Conservation (phyloP, 192 early-diverging fungal species). For the Oehlia diaphana region DNA sequence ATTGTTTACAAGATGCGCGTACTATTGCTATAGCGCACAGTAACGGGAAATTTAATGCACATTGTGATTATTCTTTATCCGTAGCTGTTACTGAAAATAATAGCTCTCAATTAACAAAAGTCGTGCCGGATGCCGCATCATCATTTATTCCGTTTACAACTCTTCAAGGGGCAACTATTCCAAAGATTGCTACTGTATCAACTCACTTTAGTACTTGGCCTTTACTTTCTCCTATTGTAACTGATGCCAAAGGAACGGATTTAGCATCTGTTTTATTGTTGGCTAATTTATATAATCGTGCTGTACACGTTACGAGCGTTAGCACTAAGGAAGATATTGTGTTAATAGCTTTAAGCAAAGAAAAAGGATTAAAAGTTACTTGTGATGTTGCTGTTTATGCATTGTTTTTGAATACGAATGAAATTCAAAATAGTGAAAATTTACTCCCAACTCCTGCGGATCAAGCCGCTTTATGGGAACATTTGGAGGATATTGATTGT, state of each 20-base stretch:
- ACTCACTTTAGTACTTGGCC: constrained; percentile 85
- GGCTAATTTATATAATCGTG: constrained; percentile 76
- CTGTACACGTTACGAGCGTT: constrained; percentile 90
- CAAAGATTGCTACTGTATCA: constrained; percentile 64
- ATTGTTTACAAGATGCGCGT: constrained; percentile 53
- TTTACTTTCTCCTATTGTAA: constrained; percentile 67
- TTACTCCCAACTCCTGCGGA: constrained; percentile 55
- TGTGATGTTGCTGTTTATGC: constrained; percentile 91
- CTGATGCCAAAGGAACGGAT: constrained; percentile 82
- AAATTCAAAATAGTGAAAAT: constrained; percentile 38
- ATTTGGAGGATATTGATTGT: constrained; percentile 84
- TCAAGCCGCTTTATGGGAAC: constrained; percentile 80
- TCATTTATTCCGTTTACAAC: constrained; percentile 65
- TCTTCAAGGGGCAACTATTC: constrained; percentile 40
- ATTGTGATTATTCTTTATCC: constrained; percentile 73
- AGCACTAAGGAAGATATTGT: constrained; percentile 76
- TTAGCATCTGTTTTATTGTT: constrained; percentile 88
- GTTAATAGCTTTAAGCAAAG: constrained; percentile 83
- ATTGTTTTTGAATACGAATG: constrained; percentile 71
- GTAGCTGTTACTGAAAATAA: constrained; percentile 71
- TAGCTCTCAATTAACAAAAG: constrained; percentile 56
- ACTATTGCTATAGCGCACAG: constrained; percentile 54
- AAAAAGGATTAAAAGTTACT: constrained; percentile 82
- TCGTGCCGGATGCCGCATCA: constrained; percentile 47
- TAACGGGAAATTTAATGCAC: constrained; percentile 49